Percentiles rank a stretch among this genome's conserved stretches.
Evolutionary conservation across 495 filamentous ascomycete species (phyloP).

Genomic region (Neurospora sp.): DNA sequence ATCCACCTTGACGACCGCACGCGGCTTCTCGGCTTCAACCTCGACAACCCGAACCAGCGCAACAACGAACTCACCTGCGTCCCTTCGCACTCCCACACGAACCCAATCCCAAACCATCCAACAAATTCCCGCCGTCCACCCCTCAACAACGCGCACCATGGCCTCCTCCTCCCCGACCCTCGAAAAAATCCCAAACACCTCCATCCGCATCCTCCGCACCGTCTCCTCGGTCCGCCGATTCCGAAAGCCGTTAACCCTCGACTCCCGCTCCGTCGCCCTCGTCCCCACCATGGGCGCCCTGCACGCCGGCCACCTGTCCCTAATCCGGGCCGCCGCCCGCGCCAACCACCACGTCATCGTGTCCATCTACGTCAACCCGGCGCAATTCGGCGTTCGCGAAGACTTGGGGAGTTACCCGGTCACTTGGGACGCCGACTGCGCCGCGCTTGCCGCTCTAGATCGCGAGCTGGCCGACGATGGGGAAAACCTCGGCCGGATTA

Average conservation of each 20-base stretch:
- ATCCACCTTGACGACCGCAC: conserved; percentile 16
- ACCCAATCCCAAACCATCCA: background rate
- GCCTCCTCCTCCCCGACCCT: conserved; percentile 7
- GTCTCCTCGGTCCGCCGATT: conserved; percentile 60
- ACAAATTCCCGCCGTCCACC: background rate
- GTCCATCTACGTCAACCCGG: conserved; percentile 89
- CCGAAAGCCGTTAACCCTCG: conserved; percentile 56
- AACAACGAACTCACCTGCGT: background rate
- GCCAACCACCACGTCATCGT: conserved; percentile 83
- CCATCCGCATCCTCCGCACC: conserved; percentile 65
- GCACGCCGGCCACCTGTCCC: conserved; percentile 81
- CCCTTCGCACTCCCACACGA: background rate
- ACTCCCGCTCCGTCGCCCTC: conserved; percentile 66
- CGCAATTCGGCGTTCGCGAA: conserved; percentile 87
- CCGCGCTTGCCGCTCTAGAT: conserved; percentile 56
- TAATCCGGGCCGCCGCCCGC: conserved; percentile 68
- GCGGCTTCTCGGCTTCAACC: conserved; percentile 13
- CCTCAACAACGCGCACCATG: conserved; percentile 20
- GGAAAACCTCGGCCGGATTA: conserved; percentile 53
- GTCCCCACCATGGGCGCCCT: conserved; percentile 97
- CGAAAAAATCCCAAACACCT: conserved; percentile 40
- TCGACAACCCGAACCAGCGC: background rate
- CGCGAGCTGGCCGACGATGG: conserved; percentile 53
- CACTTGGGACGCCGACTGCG: conserved; percentile 73
- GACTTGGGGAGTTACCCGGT: conserved; percentile 72